Conservation (phyloP, 2,329 filamentous ascomycete species). For the Septoria linicola region DNA sequence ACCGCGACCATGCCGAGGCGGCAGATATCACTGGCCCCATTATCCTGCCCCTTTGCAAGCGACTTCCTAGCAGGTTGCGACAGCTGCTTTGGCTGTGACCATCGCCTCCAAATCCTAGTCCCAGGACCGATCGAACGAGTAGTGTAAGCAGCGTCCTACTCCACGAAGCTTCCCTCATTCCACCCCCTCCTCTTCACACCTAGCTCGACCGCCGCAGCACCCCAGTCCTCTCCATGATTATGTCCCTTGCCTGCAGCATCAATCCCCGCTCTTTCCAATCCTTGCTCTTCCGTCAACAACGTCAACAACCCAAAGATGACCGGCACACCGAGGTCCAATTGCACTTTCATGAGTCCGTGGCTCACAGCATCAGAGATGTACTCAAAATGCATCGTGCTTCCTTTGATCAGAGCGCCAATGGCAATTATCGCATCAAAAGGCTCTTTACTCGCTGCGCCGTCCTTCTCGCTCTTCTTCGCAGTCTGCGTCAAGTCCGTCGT, state of each 20-base stretch:
- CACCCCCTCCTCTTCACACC: constrained; percentile 83
- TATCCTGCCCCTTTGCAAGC: too few relatives aligned
- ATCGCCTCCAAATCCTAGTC: too few relatives aligned
- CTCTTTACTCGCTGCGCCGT: constrained; percentile 38
- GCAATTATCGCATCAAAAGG: constrained; percentile 94
- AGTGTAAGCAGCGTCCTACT: constrained; percentile 38
- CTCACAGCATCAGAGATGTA: constrained; percentile 92
- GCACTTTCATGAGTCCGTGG: constrained; percentile 90
- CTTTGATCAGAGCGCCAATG: constrained; percentile 95
- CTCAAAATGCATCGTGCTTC: constrained; percentile 99
- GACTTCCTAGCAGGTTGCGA: too few relatives aligned
- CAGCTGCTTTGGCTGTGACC: too few relatives aligned
- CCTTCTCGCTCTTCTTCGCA: constrained; percentile 8
- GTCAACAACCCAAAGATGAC: constrained; percentile 92
- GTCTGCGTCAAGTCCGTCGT: constrained; percentile 66
- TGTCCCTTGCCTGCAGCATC: constrained; percentile 55
- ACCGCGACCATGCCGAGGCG: too few relatives aligned
- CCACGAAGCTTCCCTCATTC: constrained; percentile 65
- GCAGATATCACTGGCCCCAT: too few relatives aligned
- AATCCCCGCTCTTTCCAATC: constrained; percentile 77
- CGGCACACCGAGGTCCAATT: constrained; percentile 83
- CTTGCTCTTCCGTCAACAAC: constrained; percentile 84
- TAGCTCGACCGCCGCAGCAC: constrained; percentile 88
- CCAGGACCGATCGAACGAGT: too few relatives aligned
- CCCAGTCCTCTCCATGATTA: constrained; percentile 98